Base-by-base conservation (phyloP, 78 protist genomes). In the Dictyostelium capitatum region DNA sequence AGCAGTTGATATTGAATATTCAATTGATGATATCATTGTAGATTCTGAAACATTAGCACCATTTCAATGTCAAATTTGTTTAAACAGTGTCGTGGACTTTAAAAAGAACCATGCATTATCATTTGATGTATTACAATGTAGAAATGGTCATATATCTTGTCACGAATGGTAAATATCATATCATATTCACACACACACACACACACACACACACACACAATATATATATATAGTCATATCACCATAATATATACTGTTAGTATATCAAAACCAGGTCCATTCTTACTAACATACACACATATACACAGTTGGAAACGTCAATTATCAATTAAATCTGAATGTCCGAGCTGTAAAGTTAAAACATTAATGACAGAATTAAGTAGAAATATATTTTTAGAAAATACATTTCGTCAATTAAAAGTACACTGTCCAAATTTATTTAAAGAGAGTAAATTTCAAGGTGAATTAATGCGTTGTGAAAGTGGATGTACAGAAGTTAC, bases 321-420 rank as follows among this genome's bases (percentile, higher is more conserved):
- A 64, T 28, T 64, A 64, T 28, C 73, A 28, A 64, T 64, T 64
- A 64, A 64, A 64, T 5, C 7, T 2, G 73, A 64, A 64, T 64
- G 73, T 28, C 73, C 73, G 28, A 64, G 46, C 12, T 64, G 73
- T 28, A 64, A 64, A 28, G 73, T 64, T 64, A 64, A 64, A 64
- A 64, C 73, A 11, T 23, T 28, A 23, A 28, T 12, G 30, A 28
- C 3, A 5, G 43, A 28, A 3, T 14, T 64, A 64, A 25, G 43
- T 3, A 32, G 73, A 25, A 64, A 64, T 64, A 64, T 64, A 64
- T 64, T 64, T 64, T 64, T 64, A 64, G 73, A 64, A 32, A 64
- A 64, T 64, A 19, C 73, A 28, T 64, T 64, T 30, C 37, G 73
- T 28, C 7, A 28, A 30, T 28, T 28, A 28, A 28, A 11, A 14